A percentile compares a stretch with the other conserved stretches of the same genome.
Evolutionary conservation across 169 alveolate species (phyloP).

Genomic region (Cryptosporidium ubiquitum): DNA sequence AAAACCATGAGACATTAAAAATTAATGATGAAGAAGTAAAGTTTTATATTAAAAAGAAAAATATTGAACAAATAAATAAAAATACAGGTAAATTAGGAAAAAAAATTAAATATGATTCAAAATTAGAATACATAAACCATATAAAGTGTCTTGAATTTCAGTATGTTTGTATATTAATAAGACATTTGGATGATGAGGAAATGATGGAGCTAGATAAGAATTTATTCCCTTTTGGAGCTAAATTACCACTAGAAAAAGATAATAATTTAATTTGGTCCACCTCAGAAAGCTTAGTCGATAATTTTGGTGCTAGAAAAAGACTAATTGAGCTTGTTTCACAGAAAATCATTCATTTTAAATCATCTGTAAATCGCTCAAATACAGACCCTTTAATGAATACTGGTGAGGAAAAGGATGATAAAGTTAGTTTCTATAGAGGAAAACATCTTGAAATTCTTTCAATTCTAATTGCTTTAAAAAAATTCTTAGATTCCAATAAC

Average conservation of each 20-base stretch:
- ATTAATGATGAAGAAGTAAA: background rate
- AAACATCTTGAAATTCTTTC: conserved; percentile 7
- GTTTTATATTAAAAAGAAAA: background rate
- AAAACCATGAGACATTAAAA: background rate
- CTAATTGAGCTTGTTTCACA: conserved; percentile 10
- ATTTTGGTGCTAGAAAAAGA: conserved; percentile 42
- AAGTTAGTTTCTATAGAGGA: conserved; percentile 13
- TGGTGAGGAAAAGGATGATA: conserved; percentile 12
- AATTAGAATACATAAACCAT: background rate
- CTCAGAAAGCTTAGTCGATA: conserved; percentile 57
- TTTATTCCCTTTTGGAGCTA: background rate
- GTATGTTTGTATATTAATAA: conserved; percentile 12
- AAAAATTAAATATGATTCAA: background rate
- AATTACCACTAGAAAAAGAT: background rate
- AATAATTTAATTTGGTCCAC: conserved; percentile 27
- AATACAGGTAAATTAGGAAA: background rate
- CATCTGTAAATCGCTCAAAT: conserved; percentile 13
- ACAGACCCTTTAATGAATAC: conserved; percentile 27
- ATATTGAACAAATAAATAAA: background rate
- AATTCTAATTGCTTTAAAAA: conserved; percentile 1
- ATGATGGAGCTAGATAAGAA: background rate
- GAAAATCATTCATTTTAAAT: conserved; percentile 2
- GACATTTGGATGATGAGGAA: conserved; percentile 41
- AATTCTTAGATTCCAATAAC: conserved; percentile 5
- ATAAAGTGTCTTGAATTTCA: conserved; percentile 14